phyloP scores from a whole-genome alignment of 805 yeast genomes.

The Ogataea naganishii region DNA sequence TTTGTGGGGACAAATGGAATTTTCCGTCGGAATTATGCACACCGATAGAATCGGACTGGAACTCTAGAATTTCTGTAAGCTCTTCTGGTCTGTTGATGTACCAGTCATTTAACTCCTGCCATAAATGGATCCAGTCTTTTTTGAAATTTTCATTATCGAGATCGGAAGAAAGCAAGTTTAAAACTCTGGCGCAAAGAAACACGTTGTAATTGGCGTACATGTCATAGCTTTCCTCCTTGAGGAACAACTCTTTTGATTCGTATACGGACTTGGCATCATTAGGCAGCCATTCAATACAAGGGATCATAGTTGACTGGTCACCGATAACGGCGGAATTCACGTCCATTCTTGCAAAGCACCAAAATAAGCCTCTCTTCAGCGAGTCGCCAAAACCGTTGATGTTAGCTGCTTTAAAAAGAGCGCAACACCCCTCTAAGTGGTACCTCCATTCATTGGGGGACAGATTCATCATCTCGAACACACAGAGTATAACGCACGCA shows the following conservation, averaged over 20 bases:
- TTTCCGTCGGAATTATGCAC: no score
- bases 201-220: slow-evolving; percentile 27
- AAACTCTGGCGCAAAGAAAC: slow-evolving; percentile 22
- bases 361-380: slow-evolving; percentile 26
- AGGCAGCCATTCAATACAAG: slow-evolving; percentile 24
- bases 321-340: slow-evolving; percentile 27
- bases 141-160: slow-evolving; percentile 14
- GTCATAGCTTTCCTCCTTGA: slow-evolving; percentile 7
- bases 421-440: slow-evolving; percentile 29
- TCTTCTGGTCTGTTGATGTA: slow-evolving; percentile 17
- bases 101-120: slow-evolving; percentile 27
- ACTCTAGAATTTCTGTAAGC: slow-evolving; percentile 18
- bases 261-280: no score
- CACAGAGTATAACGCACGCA: no score
- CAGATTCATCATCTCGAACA: slow-evolving; percentile 28
- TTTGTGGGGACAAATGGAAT: no score
- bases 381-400: slow-evolving; percentile 26
- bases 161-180: slow-evolving; percentile 16
- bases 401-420: slow-evolving; percentile 23
- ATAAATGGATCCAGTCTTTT: slow-evolving; percentile 24
- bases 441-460: slow-evolving; percentile 28
- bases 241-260: slow-evolving; percentile 15
- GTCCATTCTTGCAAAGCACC: slow-evolving; percentile 33
- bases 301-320: slow-evolving; percentile 26
- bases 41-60: no score